A percentile compares a stretch with the other conserved stretches of the same genome.
Conservation (phyloP, 768 basidiomycete species). For the Suillus paluster region DNA sequence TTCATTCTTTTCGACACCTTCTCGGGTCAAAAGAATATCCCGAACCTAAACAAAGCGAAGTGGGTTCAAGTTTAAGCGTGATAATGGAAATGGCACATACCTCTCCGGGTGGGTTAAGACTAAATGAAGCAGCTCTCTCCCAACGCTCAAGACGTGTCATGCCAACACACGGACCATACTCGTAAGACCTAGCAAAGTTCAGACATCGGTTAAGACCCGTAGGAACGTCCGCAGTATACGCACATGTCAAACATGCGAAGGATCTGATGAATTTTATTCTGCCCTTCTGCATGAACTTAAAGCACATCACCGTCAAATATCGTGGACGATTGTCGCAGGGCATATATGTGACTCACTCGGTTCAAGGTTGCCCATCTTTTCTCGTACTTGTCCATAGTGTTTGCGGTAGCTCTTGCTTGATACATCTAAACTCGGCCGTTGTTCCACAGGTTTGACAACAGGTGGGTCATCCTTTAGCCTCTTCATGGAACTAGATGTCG, state of each 20-base stretch:
- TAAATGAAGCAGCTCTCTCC: constrained; percentile 80
- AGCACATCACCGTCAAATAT: constrained; percentile 5
- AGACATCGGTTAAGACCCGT: not conserved
- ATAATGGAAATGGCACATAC: constrained; percentile 42
- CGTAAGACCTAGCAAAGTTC: constrained; percentile 56
- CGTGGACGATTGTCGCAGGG: not conserved
- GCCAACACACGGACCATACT: constrained; percentile 82
- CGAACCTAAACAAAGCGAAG: constrained; percentile 55
- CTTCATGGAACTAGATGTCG: constrained; percentile 4
- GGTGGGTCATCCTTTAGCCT: constrained; percentile 12
- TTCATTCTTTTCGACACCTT: constrained; percentile 57
- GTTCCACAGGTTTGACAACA: constrained; percentile 2
- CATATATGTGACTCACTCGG: constrained; percentile 55
- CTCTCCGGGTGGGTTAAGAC: constrained; percentile 79
- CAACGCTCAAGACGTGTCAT: constrained; percentile 85
- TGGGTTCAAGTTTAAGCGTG: not conserved
- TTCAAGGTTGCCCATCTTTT: constrained; percentile 57
- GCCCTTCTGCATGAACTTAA: constrained; percentile 66
- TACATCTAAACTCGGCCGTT: constrained; percentile 40
- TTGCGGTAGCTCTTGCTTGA: constrained; percentile 58
- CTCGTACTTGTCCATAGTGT: constrained; percentile 48
- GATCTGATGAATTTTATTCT: constrained; percentile 70
- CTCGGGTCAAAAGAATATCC: constrained; percentile 73
- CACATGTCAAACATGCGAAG: constrained; percentile 82
- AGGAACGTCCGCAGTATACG: constrained; percentile 20